These are phyloP conservation scores for Jasminum sambac DNA, from an alignment of 257 asterid species.

Conservation along the genomic window DNA sequence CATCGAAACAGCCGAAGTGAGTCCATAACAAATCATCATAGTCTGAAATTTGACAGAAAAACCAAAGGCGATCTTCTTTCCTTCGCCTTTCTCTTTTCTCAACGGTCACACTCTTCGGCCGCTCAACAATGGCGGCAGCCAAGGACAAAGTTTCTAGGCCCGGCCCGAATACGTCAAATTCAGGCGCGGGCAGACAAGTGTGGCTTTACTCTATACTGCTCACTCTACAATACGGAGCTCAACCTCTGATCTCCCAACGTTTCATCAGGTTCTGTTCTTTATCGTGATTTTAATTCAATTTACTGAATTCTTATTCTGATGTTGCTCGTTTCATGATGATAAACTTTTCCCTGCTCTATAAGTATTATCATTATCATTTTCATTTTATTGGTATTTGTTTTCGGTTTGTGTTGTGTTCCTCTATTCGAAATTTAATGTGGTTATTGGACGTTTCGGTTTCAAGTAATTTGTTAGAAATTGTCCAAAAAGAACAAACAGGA, in stretches of 20 bases:
- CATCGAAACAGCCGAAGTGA: not conserved
- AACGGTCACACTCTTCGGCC: conserved; percentile 28
- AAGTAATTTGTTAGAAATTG: not conserved
- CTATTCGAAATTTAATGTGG: not conserved
- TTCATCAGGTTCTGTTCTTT: conserved; percentile 58
- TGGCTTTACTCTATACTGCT: conserved; percentile 75
- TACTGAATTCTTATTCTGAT: not conserved
- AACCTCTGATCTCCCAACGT: conserved; percentile 86
- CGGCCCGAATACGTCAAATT: conserved; percentile 26
- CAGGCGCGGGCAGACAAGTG: conserved; percentile 47
- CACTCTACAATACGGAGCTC: conserved; percentile 88
- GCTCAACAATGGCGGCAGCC: conserved; percentile 51
- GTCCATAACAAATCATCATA: not conserved
- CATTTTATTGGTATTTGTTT: conserved; percentile 11
- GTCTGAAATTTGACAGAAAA: not conserved
- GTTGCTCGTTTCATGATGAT: not conserved
- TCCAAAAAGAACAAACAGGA: not conserved
- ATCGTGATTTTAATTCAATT: not conserved
- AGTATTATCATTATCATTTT: conserved; percentile 11
- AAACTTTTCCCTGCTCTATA: not conserved
- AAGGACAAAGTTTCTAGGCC: conserved; percentile 35
- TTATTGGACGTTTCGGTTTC: not conserved
- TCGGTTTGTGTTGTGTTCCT: not conserved
- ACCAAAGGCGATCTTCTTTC: conserved; percentile 1
- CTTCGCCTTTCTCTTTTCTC: not conserved